Conservation (phyloP, 805 yeast genomes). For the Kluyveromyces nonfermentans region DNA sequence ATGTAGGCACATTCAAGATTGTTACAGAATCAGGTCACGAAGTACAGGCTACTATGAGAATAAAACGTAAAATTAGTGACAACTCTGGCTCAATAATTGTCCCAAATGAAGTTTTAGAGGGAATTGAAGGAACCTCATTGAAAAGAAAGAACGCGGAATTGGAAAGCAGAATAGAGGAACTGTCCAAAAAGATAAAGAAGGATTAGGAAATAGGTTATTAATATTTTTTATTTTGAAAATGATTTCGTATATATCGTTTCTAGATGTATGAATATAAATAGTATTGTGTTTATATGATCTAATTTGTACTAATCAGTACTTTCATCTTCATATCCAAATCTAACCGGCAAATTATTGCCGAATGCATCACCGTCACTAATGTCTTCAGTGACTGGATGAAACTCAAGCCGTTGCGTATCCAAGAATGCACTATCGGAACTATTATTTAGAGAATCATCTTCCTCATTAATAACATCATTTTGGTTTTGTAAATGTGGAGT, state of each 20-base stretch:
- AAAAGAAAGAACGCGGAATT: constrained; percentile 17
- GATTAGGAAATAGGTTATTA: background rate
- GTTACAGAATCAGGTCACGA: constrained; percentile 6
- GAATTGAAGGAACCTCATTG: constrained; percentile 3
- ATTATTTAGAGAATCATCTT: background rate
- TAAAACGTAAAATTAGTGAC: constrained; percentile 1
- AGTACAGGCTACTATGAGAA: constrained; percentile 1
- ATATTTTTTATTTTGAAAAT: background rate
- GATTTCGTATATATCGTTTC: background rate
- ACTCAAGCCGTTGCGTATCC: background rate
- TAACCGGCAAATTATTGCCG: background rate
- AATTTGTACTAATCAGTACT: background rate
- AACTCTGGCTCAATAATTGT: constrained; percentile 4
- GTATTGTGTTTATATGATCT: background rate
- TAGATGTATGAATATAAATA: background rate
- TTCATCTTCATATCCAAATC: constrained; percentile 1
- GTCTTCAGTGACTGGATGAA: constrained; percentile 2
- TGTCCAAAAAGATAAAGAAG: constrained; percentile 5
- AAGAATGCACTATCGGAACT: background rate
- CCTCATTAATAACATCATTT: background rate
- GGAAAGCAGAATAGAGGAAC: constrained; percentile 9
- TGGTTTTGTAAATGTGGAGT: background rate
- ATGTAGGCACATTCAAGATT: constrained; percentile 4
- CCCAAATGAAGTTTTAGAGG: constrained; percentile 8
- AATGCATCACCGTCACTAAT: background rate